Evolutionary conservation across 2,329 filamentous ascomycete species (phyloP).

Genomic region (Penicillium psychrosexuale): DNA sequence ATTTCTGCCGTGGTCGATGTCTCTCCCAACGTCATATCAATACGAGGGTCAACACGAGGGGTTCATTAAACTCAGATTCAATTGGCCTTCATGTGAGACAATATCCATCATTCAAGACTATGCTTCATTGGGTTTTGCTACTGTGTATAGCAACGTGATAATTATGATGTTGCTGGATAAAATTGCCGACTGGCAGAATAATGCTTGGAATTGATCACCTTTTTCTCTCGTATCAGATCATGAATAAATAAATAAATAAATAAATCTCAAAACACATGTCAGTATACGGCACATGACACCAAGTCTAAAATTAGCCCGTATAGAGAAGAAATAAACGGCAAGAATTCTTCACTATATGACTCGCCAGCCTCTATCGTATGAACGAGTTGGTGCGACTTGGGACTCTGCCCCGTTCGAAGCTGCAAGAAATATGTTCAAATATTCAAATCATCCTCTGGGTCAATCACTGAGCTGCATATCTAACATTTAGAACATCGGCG

Average conservation of each 20-base stretch:
- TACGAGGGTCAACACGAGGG: constrained; percentile 10
- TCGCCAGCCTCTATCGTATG: too few relatives aligned
- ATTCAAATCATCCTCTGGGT: too few relatives aligned
- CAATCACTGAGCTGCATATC: too few relatives aligned
- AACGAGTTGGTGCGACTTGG: too few relatives aligned
- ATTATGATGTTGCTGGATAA: neutral
- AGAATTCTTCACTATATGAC: neutral
- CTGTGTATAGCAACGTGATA: neutral
- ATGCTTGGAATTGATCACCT: neutral
- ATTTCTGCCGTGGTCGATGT: neutral
- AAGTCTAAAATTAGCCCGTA: neutral
- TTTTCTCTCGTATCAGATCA: neutral
- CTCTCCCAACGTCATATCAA: constrained; percentile 3
- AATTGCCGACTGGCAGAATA: neutral
- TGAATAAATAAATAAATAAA: neutral
- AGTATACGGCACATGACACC: neutral
- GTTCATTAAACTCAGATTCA: neutral
- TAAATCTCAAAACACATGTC: too few relatives aligned
- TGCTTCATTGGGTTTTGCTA: neutral
- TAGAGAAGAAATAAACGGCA: neutral
- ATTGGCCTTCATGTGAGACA: constrained; percentile 16
- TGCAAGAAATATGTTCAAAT: too few relatives aligned
- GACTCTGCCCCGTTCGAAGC: too few relatives aligned
- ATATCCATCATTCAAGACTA: neutral
- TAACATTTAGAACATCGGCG: too few relatives aligned